Conservation (phyloP, 495 filamentous ascomycete genomes). For the Aspergillus haitiensis region DNA sequence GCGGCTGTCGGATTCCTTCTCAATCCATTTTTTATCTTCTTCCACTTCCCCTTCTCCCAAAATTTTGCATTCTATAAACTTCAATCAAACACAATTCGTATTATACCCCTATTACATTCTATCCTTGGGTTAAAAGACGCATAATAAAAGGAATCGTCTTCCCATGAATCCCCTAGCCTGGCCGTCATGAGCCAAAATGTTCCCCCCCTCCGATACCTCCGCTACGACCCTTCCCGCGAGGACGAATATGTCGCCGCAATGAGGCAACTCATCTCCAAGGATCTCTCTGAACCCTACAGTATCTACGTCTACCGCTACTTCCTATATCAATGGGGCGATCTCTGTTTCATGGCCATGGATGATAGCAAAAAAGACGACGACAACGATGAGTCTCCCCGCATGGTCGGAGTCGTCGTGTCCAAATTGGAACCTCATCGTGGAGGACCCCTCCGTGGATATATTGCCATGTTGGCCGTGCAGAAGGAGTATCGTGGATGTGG, state of each 20-base stretch:
- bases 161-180: conserved; percentile 16
- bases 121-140: background rate
- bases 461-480: conserved; percentile 93
- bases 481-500: conserved; percentile 76
- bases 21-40: conserved; percentile 1
- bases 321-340: conserved; percentile 93
- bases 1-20: background rate
- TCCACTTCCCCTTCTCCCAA: background rate
- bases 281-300: conserved; percentile 97
- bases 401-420: conserved; percentile 90
- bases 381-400: conserved; percentile 32
- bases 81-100: background rate
- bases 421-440: conserved; percentile 88
- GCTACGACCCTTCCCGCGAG: conserved; percentile 79
- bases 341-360: conserved; percentile 89
- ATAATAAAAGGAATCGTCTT: background rate
- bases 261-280: conserved; percentile 89
- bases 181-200: conserved; percentile 37
- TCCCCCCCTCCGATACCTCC: conserved; percentile 66
- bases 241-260: conserved; percentile 81
- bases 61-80: background rate
- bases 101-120: background rate
- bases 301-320: conserved; percentile 99
- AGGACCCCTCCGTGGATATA: conserved; percentile 87
- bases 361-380: background rate